Evolutionary conservation across 441 rosid species (phyloP), one percentile per base, ranked within the genome.

Genomic region (Breynia disticha): DNA sequence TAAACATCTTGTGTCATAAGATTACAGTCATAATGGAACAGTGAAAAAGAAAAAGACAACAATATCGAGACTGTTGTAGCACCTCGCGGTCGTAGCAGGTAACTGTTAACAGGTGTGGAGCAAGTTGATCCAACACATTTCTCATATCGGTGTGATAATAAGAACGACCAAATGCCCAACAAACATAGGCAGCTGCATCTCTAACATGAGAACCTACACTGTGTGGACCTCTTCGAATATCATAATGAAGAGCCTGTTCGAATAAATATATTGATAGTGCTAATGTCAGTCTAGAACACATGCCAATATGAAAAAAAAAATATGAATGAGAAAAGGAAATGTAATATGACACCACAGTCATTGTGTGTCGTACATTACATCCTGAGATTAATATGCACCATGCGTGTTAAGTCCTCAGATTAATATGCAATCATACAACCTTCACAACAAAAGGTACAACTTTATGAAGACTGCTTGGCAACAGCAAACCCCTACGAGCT

Each of bases 151-250:
- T 54, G 59, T 86, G 81, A 80, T 55, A 71, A 76, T 93, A 93
- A 55, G 97, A 90, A 55, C 98, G 95, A n/a, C 97, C 98, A 82
- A 93, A 93, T 62, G 97, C 98, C 97, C 98, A 93, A 63, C 97
- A 88, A 51, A 93, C 98, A 70, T 93, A 93, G 50, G 98, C 98
- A 60, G 98, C 95, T 68, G 97, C 98, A 77, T 93, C 98, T 65
- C 97, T 95, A 32, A 93, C 97, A 78, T 88, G 98, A 72, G 98
- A 88, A 60, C 98, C 98, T 65, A 93, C 83, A 63, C 98, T 93
- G 72, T 88, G 98, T 11, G 95, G 96, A 62, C 98, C 98, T 79
- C 98, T 80, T 52, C 95, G 95, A 56, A 88, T 66, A 75, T 93
- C 98, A 72, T 84, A 93, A 84, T 88, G 97, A 48, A 88, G 75